Evolutionary conservation across 169 alveolate genomes (phyloP), one percentile per base, ranked within the genome.

Genomic region (Cryptosporidium baileyi): DNA sequence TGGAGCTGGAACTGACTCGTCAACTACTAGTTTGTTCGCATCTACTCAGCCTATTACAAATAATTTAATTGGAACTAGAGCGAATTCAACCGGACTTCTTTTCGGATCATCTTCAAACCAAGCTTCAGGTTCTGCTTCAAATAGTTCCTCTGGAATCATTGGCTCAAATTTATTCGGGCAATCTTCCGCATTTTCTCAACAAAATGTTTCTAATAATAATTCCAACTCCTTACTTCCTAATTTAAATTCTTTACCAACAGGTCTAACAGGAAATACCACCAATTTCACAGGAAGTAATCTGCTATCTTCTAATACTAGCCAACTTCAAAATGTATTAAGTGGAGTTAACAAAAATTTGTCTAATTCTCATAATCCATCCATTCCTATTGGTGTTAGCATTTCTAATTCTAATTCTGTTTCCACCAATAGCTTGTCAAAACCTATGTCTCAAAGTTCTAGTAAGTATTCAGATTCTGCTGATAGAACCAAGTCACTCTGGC

Each of bases 401-500:
- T 54, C 67, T 8, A 36, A 26, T 15, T 65, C 63, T 26, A 65
- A 49, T 30, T 38, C 38, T 9, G 7, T 57, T 2, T 54, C 74
- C 15, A 54, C 24, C 34, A 54, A 36, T 54, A 54, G 34, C 4
- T 34, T 54, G 3, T 19, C 51, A 8, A 74, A 43, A 34, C 63
- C 45, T 30, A 36, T 11, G 6, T 1, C 57, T 15, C 67, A 52
- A 61, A 54, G 38, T 74, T 19, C 38, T 2, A n/a, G 6, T 6
- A 54, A 24, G 17, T 40, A 17, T 38, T 57, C 65, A 1, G 67
- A 74, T n/a, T 74, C 85, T 5, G 26, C 59, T 32, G 85, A 74
- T 17, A 74, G 85, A 59, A 60, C 60, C 34, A 74, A 54, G 28
- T 36, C 85, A 26, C 45, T 74, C 6, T 74, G 85, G 85, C 85